These are phyloP conservation scores for Cryptosporidium parvum DNA, from an alignment of 169 alveolate species.

Conservation along the genomic window DNA sequence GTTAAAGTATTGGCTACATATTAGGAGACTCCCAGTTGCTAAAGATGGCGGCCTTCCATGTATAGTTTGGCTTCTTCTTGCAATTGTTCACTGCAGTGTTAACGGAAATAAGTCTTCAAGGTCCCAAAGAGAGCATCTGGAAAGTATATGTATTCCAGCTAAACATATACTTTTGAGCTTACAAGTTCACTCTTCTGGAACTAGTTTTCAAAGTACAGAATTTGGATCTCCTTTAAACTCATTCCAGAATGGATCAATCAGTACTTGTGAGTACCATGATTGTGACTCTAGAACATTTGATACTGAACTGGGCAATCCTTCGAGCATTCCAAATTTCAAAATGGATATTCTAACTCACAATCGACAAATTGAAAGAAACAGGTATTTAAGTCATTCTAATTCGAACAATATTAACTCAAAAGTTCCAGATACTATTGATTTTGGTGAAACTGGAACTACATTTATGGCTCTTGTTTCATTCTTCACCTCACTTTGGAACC, in stretches of 20 bases:
- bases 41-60: constrained; percentile 93
- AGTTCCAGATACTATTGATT: neutral
- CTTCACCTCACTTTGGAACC: constrained; percentile 61
- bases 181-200: constrained; percentile 47
- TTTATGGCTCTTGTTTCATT: constrained; percentile 73
- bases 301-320: neutral
- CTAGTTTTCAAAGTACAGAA: constrained; percentile 66
- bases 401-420: neutral
- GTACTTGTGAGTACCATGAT: neutral
- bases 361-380: neutral
- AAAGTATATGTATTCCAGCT: constrained; percentile 64
- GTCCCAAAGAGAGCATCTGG: constrained; percentile 54
- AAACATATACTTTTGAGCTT: constrained; percentile 36
- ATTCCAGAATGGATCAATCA: constrained; percentile 21
- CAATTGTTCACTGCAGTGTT: constrained; percentile 73
- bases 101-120: constrained; percentile 13
- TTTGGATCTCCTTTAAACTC: constrained; percentile 44
- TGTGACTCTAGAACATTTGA: neutral
- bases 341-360: neutral
- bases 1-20: constrained; percentile 86
- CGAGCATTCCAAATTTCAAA: constrained; percentile 3
- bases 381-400: neutral
- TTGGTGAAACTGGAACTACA: constrained; percentile 40
- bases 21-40: constrained; percentile 88
- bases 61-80: constrained; percentile 89